phyloP scores from a whole-genome alignment of 257 asterid species.

The Salvia hispanica region DNA sequence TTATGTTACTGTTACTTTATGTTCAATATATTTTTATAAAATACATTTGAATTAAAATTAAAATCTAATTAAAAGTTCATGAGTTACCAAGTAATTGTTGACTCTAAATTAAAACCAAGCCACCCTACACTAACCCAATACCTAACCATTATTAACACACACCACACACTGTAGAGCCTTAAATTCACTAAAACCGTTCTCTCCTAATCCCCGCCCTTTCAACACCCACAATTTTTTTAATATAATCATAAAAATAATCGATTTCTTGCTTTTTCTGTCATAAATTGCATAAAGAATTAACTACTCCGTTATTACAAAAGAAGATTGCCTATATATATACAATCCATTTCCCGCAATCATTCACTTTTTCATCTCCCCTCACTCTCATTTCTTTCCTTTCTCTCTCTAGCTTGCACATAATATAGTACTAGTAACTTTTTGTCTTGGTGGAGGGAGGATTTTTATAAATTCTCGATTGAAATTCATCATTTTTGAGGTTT shows the following conservation, averaged over 20 bases:
- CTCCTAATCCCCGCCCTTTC: constrained; percentile 31
- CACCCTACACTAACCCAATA: not conserved
- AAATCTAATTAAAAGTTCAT: too few relatives aligned
- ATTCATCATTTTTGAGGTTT: constrained; percentile 8
- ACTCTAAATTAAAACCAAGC: too few relatives aligned
- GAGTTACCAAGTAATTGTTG: too few relatives aligned
- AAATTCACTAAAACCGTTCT: constrained; percentile 30
- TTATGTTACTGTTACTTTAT: too few relatives aligned
- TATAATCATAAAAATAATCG: too few relatives aligned
- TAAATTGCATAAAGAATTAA: too few relatives aligned
- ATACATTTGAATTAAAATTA: too few relatives aligned
- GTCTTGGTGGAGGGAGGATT: constrained; percentile 28
- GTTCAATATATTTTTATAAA: too few relatives aligned
- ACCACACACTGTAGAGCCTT: constrained; percentile 13
- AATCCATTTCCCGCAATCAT: constrained; percentile 51
- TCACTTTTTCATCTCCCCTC: constrained; percentile 32
- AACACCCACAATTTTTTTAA: not conserved
- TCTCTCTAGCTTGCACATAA: constrained; percentile 12
- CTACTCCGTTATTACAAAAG: not conserved
- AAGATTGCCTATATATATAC: constrained; percentile 20
- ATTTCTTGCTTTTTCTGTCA: too few relatives aligned
- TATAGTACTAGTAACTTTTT: not conserved
- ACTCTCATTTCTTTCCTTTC: not conserved
- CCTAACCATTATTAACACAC: constrained; percentile 29
- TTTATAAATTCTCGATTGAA: constrained; percentile 30